phyloP scores from a whole-genome alignment of 768 basidiomycete species.

The Trametes gibbosa region DNA sequence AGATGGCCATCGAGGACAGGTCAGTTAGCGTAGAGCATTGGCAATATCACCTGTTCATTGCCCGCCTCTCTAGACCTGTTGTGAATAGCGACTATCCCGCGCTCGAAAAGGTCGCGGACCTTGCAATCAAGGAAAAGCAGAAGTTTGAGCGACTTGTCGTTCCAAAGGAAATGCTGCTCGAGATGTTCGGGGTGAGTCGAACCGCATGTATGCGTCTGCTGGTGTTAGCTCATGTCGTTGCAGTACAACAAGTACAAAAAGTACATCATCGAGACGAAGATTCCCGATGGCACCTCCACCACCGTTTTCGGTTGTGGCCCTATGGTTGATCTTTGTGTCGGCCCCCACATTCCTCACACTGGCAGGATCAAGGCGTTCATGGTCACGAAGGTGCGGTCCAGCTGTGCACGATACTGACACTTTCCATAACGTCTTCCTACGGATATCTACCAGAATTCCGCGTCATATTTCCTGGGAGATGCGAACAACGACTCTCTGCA shows the following conservation, averaged over 20 bases:
- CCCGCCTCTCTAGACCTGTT: conserved; percentile 54
- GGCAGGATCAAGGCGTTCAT: conserved; percentile 97
- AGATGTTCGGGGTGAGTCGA: conserved; percentile 88
- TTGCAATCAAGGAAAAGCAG: conserved; percentile 93
- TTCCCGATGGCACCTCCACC: conserved; percentile 93
- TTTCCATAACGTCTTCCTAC: background rate
- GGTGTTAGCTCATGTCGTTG: background rate
- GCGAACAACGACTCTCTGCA: conserved; percentile 91
- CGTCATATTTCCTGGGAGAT: conserved; percentile 91
- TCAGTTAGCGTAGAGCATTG: conserved; percentile 22
- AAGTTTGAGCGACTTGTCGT: conserved; percentile 93
- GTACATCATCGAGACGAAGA: conserved; percentile 91
- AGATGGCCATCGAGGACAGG: conserved; percentile 90
- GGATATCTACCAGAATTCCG: conserved; percentile 68
- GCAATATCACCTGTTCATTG: background rate
- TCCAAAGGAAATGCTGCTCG: conserved; percentile 89
- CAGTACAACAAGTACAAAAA: conserved; percentile 99
- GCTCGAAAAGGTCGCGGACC: conserved; percentile 86
- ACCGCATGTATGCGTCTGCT: background rate
- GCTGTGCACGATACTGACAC: background rate
- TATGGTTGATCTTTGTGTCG: conserved; percentile 95
- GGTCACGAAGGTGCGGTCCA: conserved; percentile 76
- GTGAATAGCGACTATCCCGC: conserved; percentile 79
- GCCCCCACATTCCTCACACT: conserved; percentile 97
- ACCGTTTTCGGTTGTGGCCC: conserved; percentile 99